Percentiles rank a stretch among this genome's conserved stretches.
Evolutionary conservation across 2,329 filamentous ascomycete genomes (phyloP).

Genomic region (Metarhizium anisopliae): DNA sequence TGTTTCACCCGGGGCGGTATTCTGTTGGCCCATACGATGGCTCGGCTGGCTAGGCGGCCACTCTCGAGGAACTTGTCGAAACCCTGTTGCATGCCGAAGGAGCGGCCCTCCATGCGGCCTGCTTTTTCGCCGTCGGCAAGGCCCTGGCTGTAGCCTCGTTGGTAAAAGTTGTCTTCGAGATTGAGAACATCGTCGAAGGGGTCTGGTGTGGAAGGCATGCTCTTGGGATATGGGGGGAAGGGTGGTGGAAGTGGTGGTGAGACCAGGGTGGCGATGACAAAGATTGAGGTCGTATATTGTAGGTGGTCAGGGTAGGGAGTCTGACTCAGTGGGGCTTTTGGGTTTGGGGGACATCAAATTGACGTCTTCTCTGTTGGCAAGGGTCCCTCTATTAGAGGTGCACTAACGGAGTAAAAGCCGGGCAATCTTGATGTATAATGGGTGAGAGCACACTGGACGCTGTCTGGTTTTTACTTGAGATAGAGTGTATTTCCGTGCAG

Average conservation of each 20-base stretch:
- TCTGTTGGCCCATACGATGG: constrained; percentile 76
- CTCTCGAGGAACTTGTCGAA: constrained; percentile 86
- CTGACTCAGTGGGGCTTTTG: background rate
- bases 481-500: too few species aligned
- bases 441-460: too few species aligned
- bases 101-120: constrained; percentile 78
- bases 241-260: background rate
- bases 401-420: too few species aligned
- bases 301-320: background rate
- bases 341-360: background rate
- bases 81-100: constrained; percentile 84
- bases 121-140: constrained; percentile 64
- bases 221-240: background rate
- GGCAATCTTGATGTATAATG: too few species aligned
- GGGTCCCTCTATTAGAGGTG: too few species aligned
- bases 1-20: constrained; percentile 26
- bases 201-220: constrained; percentile 27
- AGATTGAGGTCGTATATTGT: background rate
- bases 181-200: constrained; percentile 49
- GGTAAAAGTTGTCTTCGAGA: constrained; percentile 65
- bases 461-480: too few species aligned
- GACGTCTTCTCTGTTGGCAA: too few species aligned
- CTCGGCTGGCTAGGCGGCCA: constrained; percentile 68
- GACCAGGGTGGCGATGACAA: background rate
- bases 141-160: constrained; percentile 71